phyloP scores from a whole-genome alignment of 495 filamentous ascomycete genomes.

The Astrothelium macrocarpum region DNA sequence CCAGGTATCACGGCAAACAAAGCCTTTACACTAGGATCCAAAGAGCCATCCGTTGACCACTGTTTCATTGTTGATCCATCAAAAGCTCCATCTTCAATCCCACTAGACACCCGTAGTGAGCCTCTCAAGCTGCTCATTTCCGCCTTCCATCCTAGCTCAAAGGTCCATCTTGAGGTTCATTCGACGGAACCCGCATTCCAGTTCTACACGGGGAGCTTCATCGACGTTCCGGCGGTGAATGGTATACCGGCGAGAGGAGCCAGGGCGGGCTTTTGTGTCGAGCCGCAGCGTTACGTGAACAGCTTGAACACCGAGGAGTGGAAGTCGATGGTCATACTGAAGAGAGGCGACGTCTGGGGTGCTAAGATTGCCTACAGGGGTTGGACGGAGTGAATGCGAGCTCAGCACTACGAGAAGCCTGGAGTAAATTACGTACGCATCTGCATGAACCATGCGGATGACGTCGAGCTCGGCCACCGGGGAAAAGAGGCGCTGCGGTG shows the following conservation, averaged over 20 bases:
- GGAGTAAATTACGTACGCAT: background rate
- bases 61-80: conserved; percentile 37
- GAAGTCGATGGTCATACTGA: conserved; percentile 64
- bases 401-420: too few species aligned
- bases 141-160: conserved; percentile 59
- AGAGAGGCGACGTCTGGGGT: conserved; percentile 72
- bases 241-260: conserved; percentile 52
- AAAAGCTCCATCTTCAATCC: conserved; percentile 61
- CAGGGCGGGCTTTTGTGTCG: conserved; percentile 75
- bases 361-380: conserved; percentile 67
- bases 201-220: conserved; percentile 83
- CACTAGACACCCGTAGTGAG: conserved; percentile 63
- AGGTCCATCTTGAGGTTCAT: conserved; percentile 69
- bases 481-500: background rate
- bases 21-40: conserved; percentile 57
- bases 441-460: background rate
- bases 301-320: conserved; percentile 71
- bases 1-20: conserved; percentile 51
- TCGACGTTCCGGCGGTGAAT: conserved; percentile 63
- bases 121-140: conserved; percentile 55
- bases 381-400: conserved; percentile 44
- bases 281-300: conserved; percentile 85
- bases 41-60: conserved; percentile 72
- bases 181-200: conserved; percentile 95
- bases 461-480: background rate